phyloP scores from a whole-genome alignment of 768 basidiomycete genomes.

The Tulasnella sp. region DNA sequence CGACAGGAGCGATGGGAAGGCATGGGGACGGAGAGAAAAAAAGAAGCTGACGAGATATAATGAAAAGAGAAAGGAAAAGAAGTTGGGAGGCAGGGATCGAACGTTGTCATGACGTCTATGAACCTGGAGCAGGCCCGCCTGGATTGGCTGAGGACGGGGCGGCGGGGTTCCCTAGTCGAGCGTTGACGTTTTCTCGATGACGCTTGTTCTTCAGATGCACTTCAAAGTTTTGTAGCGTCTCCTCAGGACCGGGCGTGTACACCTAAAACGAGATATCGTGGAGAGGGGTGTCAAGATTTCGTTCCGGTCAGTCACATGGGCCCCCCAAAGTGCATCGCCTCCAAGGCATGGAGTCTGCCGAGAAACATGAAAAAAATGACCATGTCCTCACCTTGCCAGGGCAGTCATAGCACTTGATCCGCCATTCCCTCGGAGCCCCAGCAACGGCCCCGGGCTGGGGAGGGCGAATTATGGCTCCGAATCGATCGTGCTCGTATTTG shows the following conservation, averaged over 20 bases:
- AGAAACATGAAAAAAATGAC: conserved; percentile 9
- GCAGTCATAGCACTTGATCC: conserved; percentile 88
- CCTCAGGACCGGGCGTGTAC: conserved; percentile 87
- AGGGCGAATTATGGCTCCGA: conserved; percentile 68
- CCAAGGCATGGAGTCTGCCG: not conserved
- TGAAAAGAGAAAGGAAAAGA: conserved; percentile 20
- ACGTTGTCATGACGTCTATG: conserved; percentile 16
- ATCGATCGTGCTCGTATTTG: conserved; percentile 79
- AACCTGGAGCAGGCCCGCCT: not conserved
- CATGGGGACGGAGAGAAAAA: conserved; percentile 10
- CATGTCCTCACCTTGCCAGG: conserved; percentile 77
- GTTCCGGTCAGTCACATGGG: conserved; percentile 16
- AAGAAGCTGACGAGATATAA: not conserved
- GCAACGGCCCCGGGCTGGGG: conserved; percentile 57
- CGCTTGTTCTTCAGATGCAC: conserved; percentile 87
- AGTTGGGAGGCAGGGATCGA: not conserved
- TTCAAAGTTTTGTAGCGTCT: conserved; percentile 87
- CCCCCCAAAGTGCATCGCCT: not conserved
- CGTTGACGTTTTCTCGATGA: conserved; percentile 74
- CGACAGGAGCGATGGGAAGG: conserved; percentile 11
- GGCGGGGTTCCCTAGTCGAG: conserved; percentile 47
- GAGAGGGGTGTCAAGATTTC: conserved; percentile 28
- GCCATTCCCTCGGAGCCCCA: conserved; percentile 73
- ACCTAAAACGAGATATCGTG: conserved; percentile 51
- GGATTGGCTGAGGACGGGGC: conserved; percentile 11